Evolutionary conservation across 495 filamentous ascomycete genomes (phyloP), one percentile per base, ranked within the genome.

Genomic region (Penicillium macrosclerotiorum): DNA sequence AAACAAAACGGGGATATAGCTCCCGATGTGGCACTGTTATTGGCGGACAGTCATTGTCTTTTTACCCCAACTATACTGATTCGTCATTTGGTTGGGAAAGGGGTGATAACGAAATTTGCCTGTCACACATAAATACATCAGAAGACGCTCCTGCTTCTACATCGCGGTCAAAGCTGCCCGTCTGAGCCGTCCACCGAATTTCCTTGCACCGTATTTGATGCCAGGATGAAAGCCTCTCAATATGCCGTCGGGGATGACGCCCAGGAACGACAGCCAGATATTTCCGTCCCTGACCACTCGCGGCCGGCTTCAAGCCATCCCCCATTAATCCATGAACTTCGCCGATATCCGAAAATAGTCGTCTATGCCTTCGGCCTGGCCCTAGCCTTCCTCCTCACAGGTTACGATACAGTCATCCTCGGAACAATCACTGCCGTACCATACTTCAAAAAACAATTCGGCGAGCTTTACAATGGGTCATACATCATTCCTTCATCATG

Each of bases 401-500:
- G 72, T 16, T 76, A 72, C 34, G 72, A 76, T 29, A 60, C 63
- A 11, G 69, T 65, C 12, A 68, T 76, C 20, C 66, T 76, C 19
- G 63, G 68, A 11, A 67, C 67, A 38, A 63, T 72, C n/a, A 63
- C 73, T 12, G 64, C 68, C 3, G 68, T 73, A 50, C 65, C 67
- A 17, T 52, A 59, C 7, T 71, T 73, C 54, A 61, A 67, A 52
- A 44, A 48, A 9, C 63, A 73, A 33, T 73, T 65, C 40, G 72
- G 72, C 19, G 54, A 55, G 8, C 35, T 37, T 5, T 54, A 64
- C 29, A 40, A 64, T 12, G 57, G 41, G 8, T 25, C 61, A 33
- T 67, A 68, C 25, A 76, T 74, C 49, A 68, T 74, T 43, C 71
- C 69, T 2, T 65, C 71, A 19, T 32, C 65, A 39, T 76, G 73